Evolutionary conservation across 495 filamentous ascomycete species (phyloP).

Genomic region (Penicillium lagena): DNA sequence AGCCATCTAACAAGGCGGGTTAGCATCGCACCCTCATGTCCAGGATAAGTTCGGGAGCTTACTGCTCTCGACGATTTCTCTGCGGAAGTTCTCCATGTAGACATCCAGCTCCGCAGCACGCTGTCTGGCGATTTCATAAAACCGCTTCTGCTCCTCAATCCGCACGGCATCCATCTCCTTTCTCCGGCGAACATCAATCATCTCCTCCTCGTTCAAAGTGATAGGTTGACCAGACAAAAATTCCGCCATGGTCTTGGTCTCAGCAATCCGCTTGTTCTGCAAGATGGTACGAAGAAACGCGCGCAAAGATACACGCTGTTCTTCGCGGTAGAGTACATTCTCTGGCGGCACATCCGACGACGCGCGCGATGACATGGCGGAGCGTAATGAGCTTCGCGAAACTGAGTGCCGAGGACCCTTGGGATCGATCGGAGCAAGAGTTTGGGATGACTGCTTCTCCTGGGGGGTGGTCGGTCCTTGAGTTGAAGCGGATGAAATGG

Average conservation of each 20-base stretch:
- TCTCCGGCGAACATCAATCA: slow-evolving; percentile 67
- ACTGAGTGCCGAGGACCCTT: slow-evolving; percentile 24
- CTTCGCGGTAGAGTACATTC: slow-evolving; percentile 74
- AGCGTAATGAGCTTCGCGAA: slow-evolving; percentile 33
- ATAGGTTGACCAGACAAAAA: slow-evolving; percentile 71
- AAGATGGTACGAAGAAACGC: slow-evolving; percentile 82
- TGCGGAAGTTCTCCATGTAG: slow-evolving; percentile 86
- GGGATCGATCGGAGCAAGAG: slow-evolving; percentile 8
- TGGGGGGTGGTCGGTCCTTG: slow-evolving; percentile 33
- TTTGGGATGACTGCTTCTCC: slow-evolving; percentile 24
- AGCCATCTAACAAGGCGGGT: slow-evolving; percentile 52
- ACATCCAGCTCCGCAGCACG: slow-evolving; percentile 89
- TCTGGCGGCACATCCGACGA: slow-evolving; percentile 40
- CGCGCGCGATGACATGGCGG: slow-evolving; percentile 38
- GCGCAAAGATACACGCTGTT: slow-evolving; percentile 83
- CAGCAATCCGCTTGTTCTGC: slow-evolving; percentile 75
- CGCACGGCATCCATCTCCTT: slow-evolving; percentile 82
- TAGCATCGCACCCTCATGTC: background rate
- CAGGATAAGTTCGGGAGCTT: slow-evolving; percentile 22
- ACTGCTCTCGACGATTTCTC: slow-evolving; percentile 74
- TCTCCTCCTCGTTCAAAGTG: slow-evolving; percentile 71
- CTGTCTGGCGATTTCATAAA: slow-evolving; percentile 91
- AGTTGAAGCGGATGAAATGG: slow-evolving; percentile 72
- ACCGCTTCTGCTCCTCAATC: slow-evolving; percentile 83
- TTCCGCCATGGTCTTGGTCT: slow-evolving; percentile 71